phyloP scores from a whole-genome alignment of 2,329 filamentous ascomycete species.

The Beauveria bassiana region DNA sequence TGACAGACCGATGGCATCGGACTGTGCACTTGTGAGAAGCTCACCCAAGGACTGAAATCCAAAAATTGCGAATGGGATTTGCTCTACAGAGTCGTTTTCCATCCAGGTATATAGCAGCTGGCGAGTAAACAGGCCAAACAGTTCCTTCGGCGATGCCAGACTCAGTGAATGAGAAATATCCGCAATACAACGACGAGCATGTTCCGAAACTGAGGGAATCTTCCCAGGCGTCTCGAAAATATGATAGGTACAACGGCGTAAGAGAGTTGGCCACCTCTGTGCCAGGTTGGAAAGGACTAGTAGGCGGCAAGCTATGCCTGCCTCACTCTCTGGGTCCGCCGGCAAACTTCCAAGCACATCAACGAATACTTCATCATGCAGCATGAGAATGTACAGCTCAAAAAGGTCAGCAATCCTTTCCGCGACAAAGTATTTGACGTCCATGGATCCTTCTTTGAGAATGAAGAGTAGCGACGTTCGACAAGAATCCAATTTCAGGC shows the following conservation, averaged over 20 bases:
- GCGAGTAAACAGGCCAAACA: slow-evolving; percentile 79
- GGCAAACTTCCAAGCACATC: slow-evolving; percentile 80
- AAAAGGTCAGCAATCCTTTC: slow-evolving; percentile 67
- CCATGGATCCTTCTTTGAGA: slow-evolving; percentile 56
- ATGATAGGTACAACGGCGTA: slow-evolving; percentile 83
- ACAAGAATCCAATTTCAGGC: slow-evolving; percentile 47
- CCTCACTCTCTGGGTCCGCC: slow-evolving; percentile 57
- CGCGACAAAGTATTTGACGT: slow-evolving; percentile 70
- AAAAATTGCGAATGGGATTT: slow-evolving; percentile 81
- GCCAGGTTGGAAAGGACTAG: slow-evolving; percentile 70
- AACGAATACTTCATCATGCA: slow-evolving; percentile 77
- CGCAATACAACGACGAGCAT: slow-evolving; percentile 66
- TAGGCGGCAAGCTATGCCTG: slow-evolving; percentile 80
- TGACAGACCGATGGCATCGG: slow-evolving; percentile 72
- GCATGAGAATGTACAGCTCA: slow-evolving; percentile 68
- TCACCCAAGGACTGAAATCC: slow-evolving; percentile 62
- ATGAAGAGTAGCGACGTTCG: slow-evolving; percentile 70
- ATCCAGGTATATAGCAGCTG: slow-evolving; percentile 92
- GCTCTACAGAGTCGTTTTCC: slow-evolving; percentile 54
- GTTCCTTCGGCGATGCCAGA: slow-evolving; percentile 55
- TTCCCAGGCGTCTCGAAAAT: slow-evolving; percentile 86
- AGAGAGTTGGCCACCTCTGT: slow-evolving; percentile 74
- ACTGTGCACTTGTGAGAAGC: slow-evolving; percentile 62
- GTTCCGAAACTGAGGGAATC: slow-evolving; percentile 53
- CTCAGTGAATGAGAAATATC: slow-evolving; percentile 58